Conservation (phyloP, 306 rosid species). For the Acacia crassicarpa region DNA sequence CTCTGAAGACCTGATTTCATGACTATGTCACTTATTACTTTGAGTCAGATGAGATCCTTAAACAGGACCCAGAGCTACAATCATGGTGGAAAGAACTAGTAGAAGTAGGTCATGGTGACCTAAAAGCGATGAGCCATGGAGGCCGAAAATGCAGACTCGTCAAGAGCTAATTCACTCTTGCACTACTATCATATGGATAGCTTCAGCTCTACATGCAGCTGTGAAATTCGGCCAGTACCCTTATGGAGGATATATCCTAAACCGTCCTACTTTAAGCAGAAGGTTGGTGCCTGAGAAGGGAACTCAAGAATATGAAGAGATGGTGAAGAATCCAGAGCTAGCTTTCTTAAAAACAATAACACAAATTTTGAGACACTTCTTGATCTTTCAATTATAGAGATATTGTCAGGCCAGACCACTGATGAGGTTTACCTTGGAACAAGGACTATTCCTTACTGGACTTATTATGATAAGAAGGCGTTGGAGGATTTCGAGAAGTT, state of each 20-base stretch:
- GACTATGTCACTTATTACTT: neutral
- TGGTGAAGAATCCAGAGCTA: neutral
- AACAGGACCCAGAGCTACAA: neutral
- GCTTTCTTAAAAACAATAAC: constrained; percentile 6
- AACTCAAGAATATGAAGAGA: neutral
- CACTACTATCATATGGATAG: neutral
- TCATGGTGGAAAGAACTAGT: constrained; percentile 4
- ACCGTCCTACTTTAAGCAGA: neutral
- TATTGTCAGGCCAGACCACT: neutral
- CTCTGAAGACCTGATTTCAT: neutral
- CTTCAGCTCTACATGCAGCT: constrained; percentile 9
- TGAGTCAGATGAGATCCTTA: neutral
- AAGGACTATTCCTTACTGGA: neutral
- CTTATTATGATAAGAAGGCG: neutral
- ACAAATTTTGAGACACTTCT: neutral
- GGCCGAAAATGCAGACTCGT: constrained; percentile 10
- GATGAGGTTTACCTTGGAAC: constrained; percentile 1
- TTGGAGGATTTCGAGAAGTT: neutral
- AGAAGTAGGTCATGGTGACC: neutral
- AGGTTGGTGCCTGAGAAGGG: neutral
- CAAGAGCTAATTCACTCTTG: neutral
- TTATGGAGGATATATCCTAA: neutral
- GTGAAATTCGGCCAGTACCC: neutral
- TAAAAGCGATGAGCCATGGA: neutral
- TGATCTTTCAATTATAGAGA: neutral